phyloP scores from a whole-genome alignment of 495 filamentous ascomycete species.

The Ramalina intermedia region DNA sequence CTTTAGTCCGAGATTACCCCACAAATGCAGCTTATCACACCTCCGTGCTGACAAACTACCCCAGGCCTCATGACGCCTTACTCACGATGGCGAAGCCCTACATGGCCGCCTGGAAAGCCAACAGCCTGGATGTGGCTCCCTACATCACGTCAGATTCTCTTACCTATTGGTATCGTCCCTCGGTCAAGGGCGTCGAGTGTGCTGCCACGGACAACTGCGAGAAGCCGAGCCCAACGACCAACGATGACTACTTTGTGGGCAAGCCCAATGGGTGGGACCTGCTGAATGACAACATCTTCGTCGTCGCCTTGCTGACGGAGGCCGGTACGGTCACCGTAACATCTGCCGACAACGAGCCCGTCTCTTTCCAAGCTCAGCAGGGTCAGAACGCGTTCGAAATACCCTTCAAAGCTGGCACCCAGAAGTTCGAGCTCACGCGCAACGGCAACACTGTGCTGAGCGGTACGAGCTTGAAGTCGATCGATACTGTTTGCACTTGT shows the following conservation, averaged over 20 bases:
- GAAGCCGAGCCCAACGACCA: conserved; percentile 27
- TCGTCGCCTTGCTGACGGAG: conserved; percentile 38
- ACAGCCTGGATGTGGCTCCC: conserved; percentile 16
- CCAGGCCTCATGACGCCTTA: conserved; percentile 41
- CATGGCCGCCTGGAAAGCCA: conserved; percentile 45
- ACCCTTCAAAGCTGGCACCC: conserved; percentile 28
- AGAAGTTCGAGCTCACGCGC: conserved; percentile 36
- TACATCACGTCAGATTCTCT: conserved; percentile 33
- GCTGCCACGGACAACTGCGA: conserved; percentile 38
- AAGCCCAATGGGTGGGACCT: conserved; percentile 39
- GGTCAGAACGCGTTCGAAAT: conserved; percentile 36
- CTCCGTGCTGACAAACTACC: conserved; percentile 14
- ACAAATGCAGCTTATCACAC: conserved; percentile 28
- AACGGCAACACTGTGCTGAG: conserved; percentile 29
- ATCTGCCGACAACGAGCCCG: conserved; percentile 28
- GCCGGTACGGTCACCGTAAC: conserved; percentile 32
- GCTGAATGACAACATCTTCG: conserved; percentile 41
- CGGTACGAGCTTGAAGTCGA: conserved; percentile 39
- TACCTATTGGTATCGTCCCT: conserved; percentile 50
- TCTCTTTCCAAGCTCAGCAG: conserved; percentile 34
- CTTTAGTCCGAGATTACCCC: conserved; percentile 11
- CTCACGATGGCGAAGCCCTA: conserved; percentile 44
- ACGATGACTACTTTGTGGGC: conserved; percentile 42
- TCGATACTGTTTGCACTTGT: conserved; percentile 36
- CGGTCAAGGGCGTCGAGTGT: conserved; percentile 21